Evolutionary conservation across 108 stramenopile genomes (phyloP).

Genomic region (Chaetoceros muelleri): DNA sequence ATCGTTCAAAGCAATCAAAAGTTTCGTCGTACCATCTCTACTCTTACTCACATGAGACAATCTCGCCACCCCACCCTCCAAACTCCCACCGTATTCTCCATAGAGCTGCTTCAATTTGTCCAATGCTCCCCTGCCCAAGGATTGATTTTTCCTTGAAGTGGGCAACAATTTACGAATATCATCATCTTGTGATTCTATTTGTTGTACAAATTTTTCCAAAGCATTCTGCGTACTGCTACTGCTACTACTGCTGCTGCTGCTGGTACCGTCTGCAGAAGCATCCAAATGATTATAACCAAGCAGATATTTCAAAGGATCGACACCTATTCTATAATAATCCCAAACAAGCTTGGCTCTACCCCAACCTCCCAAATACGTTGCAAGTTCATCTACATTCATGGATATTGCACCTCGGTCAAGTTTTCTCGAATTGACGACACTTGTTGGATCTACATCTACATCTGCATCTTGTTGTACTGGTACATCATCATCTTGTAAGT

Average conservation of each 20-base stretch:
- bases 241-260: neutral
- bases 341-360: constrained; percentile 54
- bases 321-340: constrained; percentile 63
- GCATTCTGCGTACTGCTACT: constrained; percentile 1
- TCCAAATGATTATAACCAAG: constrained; percentile 11
- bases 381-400: constrained; percentile 51
- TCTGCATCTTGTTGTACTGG: neutral
- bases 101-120: constrained; percentile 28
- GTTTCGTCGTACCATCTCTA: constrained; percentile 56
- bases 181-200: neutral
- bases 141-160: constrained; percentile 36
- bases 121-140: constrained; percentile 28
- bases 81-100: constrained; percentile 21
- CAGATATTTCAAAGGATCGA: constrained; percentile 42
- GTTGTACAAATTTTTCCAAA: neutral
- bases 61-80: constrained; percentile 57
- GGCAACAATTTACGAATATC: constrained; percentile 26
- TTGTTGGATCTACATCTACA: neutral
- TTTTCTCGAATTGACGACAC: no score
- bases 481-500: no score
- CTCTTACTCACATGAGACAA: constrained; percentile 34
- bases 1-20: constrained; percentile 47
- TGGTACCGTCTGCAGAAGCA: constrained; percentile 15
- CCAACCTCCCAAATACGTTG: constrained; percentile 33
- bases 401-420: constrained; percentile 56